Percentiles rank a stretch among this genome's conserved stretches.
phyloP scores from a whole-genome alignment of 2,329 filamentous ascomycete species.

The Alternaria novae-zelandiae region DNA sequence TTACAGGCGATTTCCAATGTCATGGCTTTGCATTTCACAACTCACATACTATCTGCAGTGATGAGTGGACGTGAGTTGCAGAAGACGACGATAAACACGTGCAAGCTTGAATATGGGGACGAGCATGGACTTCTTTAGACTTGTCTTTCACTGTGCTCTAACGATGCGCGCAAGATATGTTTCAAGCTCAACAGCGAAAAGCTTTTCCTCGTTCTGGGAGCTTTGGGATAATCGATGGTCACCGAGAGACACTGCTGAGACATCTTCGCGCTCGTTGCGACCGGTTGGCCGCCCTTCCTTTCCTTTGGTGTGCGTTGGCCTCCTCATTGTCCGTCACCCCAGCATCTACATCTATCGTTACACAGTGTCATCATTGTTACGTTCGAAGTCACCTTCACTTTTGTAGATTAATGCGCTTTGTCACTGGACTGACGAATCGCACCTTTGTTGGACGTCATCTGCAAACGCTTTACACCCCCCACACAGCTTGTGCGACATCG shows the following conservation, averaged over 20 bases:
- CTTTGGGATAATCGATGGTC: not conserved
- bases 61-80: not conserved
- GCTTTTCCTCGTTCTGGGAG: not conserved
- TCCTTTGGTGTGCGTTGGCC: not conserved
- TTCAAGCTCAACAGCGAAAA: not conserved
- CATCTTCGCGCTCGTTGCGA: not conserved
- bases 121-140: not conserved
- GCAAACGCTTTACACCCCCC: not conserved
- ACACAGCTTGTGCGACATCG: not conserved
- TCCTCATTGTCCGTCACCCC: not conserved
- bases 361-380: not conserved
- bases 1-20: not conserved
- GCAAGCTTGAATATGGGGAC: not conserved
- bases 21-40: not conserved
- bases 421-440: not conserved
- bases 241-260: not conserved
- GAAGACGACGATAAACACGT: not conserved
- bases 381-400: not conserved
- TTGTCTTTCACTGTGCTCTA: not conserved
- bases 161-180: not conserved
- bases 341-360: not conserved
- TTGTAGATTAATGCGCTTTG: not conserved
- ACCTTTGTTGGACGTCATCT: not conserved
- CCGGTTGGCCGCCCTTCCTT: not conserved
- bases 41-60: not conserved